Percentiles rank a stretch among this genome's conserved stretches.
phyloP scores from a whole-genome alignment of 169 alveolate species.

The Pseudocohnilembus persalinus region DNA sequence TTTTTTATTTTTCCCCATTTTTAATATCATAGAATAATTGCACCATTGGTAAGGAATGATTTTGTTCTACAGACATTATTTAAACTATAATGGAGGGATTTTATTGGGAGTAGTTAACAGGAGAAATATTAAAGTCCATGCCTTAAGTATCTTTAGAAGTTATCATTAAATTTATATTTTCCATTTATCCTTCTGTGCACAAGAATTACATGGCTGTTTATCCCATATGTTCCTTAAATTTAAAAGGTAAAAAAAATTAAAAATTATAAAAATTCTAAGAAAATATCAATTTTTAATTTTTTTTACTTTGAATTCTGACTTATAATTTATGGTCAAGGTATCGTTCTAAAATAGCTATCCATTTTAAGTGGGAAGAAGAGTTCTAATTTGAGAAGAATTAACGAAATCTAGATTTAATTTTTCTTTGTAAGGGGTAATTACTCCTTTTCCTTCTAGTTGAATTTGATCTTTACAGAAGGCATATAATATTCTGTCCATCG shows the following conservation, averaged over 20 bases:
- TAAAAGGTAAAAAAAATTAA: slow-evolving; percentile 49
- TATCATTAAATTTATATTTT: slow-evolving; percentile 42
- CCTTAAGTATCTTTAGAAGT: slow-evolving; percentile 49
- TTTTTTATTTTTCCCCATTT: slow-evolving; percentile 33
- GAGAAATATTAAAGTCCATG: slow-evolving; percentile 61
- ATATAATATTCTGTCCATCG: slow-evolving; percentile 7
- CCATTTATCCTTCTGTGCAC: slow-evolving; percentile 41
- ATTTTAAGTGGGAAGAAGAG: neutral
- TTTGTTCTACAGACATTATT: slow-evolving; percentile 67
- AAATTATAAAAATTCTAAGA: slow-evolving; percentile 46
- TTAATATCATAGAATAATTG: slow-evolving; percentile 48
- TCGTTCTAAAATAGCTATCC: neutral
- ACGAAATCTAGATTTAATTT: neutral
- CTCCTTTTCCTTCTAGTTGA: slow-evolving; percentile 21
- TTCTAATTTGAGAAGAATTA: neutral
- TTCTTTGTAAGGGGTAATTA: slow-evolving; percentile 28
- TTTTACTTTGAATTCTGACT: slow-evolving; percentile 15
- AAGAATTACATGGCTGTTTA: slow-evolving; percentile 44
- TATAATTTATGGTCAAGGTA: neutral
- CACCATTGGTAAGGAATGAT: slow-evolving; percentile 51
- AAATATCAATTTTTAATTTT: slow-evolving; percentile 13
- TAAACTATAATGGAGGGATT: slow-evolving; percentile 74
- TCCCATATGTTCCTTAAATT: slow-evolving; percentile 59
- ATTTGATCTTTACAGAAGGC: slow-evolving; percentile 11
- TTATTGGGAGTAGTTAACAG: slow-evolving; percentile 64